phyloP scores from a whole-genome alignment of 2,329 filamentous ascomycete species.

The Pseudogymnoascus sp. region DNA sequence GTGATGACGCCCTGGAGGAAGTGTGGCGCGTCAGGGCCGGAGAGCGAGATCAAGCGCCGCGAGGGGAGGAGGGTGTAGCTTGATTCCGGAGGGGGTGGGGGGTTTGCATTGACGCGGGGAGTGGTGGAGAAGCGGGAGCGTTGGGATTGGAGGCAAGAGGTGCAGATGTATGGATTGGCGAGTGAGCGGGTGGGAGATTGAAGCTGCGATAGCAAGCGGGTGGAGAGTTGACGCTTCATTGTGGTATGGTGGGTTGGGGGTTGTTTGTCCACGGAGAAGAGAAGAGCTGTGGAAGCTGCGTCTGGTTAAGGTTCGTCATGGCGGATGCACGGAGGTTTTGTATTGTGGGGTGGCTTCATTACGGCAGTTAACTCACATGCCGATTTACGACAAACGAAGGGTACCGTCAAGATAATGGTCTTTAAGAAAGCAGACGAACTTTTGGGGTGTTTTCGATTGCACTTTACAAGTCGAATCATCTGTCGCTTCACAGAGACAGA shows the following conservation, averaged over 20 bases:
- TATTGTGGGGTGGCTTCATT: background rate
- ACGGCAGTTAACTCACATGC: background rate
- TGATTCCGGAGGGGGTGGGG: conserved; percentile 37
- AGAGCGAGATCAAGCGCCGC: conserved; percentile 70
- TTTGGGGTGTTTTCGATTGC: too few species aligned
- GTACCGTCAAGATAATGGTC: background rate
- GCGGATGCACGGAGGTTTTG: background rate
- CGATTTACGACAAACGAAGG: background rate
- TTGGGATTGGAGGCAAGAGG: conserved; percentile 17
- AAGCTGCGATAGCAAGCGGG: background rate
- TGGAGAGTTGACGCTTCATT: conserved; percentile 19
- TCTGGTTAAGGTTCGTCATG: conserved; percentile 7
- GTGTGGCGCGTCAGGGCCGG: conserved; percentile 69
- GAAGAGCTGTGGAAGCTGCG: background rate
- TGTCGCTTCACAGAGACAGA: too few species aligned
- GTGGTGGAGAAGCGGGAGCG: conserved; percentile 10
- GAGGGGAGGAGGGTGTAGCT: conserved; percentile 55
- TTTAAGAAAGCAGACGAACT: too few species aligned
- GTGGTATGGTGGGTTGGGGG: background rate
- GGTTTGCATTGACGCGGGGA: conserved; percentile 14
- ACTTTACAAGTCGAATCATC: too few species aligned
- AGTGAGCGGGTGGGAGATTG: conserved; percentile 12
- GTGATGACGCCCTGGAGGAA: conserved; percentile 88
- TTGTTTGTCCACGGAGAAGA: background rate
- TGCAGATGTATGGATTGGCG: conserved; percentile 20